Evolutionary conservation across 208 protist genomes (phyloP).

Genomic region (Angomonas deanei): DNA sequence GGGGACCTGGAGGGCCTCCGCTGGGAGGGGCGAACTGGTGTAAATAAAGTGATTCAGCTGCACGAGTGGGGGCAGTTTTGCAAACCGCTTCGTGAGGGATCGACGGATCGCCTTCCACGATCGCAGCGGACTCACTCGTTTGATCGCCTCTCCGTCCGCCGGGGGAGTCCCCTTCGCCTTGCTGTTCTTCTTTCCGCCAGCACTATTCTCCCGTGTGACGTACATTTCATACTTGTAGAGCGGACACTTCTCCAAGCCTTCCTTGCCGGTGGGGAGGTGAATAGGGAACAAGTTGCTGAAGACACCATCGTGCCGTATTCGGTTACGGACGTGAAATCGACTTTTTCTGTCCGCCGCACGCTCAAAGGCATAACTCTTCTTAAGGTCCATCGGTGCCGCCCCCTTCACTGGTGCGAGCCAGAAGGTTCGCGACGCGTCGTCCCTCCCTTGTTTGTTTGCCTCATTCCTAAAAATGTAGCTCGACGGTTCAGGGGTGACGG

Average conservation of each 20-base stretch:
- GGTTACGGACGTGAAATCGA: slow-evolving; percentile 45
- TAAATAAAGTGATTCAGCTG: slow-evolving; percentile 57
- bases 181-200: not conserved
- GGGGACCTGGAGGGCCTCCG: slow-evolving; percentile 47
- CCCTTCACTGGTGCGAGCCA: slow-evolving; percentile 38
- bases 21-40: slow-evolving; percentile 41
- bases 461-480: not conserved
- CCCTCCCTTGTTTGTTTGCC: not conserved
- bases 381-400: slow-evolving; percentile 35
- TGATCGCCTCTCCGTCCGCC: slow-evolving; percentile 5
- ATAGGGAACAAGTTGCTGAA: slow-evolving; percentile 76
- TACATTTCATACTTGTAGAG: slow-evolving; percentile 77
- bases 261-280: slow-evolving; percentile 9
- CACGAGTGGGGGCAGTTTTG: slow-evolving; percentile 48
- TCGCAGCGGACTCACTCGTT: slow-evolving; percentile 33
- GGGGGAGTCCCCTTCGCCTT: not conserved
- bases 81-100: slow-evolving; percentile 29
- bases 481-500: not conserved
- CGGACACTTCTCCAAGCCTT: not conserved
- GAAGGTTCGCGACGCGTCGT: slow-evolving; percentile 22
- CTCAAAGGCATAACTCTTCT: slow-evolving; percentile 34
- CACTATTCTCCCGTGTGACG: slow-evolving; percentile 31
- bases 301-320: slow-evolving; percentile 66
- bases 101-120: slow-evolving; percentile 47
- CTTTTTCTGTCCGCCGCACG: slow-evolving; percentile 56